Evolutionary conservation across 2,329 filamentous ascomycete species (phyloP).

Genomic region (Scleromitrula shiraiana): DNA sequence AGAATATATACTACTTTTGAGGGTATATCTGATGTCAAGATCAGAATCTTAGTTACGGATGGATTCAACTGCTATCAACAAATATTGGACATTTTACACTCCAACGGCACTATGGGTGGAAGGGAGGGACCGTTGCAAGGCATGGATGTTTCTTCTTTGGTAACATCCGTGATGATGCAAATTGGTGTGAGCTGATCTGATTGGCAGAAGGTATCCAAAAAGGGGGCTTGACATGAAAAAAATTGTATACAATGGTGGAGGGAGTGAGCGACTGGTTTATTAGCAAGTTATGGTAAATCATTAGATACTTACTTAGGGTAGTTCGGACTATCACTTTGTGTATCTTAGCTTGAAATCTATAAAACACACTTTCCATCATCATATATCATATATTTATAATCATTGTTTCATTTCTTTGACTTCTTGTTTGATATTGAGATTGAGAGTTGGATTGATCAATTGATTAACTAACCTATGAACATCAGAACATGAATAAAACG

Average conservation of each 20-base stretch:
- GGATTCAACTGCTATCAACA: conserved; percentile 20
- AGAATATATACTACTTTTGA: conserved; percentile 12
- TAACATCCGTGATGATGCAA: conserved; percentile 13
- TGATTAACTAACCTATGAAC: not conserved
- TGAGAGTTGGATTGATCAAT: too few relatives aligned
- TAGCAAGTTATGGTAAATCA: too few relatives aligned
- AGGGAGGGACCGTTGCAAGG: conserved; percentile 27
- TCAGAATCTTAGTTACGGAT: conserved; percentile 23
- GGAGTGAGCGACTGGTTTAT: too few relatives aligned
- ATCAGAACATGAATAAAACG: not conserved
- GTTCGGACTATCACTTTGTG: conserved; percentile 17
- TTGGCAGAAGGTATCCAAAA: conserved; percentile 18
- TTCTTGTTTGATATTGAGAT: too few relatives aligned
- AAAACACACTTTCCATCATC: conserved; percentile 12
- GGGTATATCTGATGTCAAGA: conserved; percentile 23
- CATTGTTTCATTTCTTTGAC: not conserved
- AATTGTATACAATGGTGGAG: conserved; percentile 18
- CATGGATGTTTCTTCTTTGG: conserved; percentile 19
- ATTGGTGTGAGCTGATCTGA: conserved; percentile 24
- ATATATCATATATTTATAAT: not conserved
- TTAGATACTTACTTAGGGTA: too few relatives aligned
- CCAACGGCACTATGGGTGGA: conserved; percentile 26
- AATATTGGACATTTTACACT: conserved; percentile 25
- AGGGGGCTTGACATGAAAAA: not conserved
- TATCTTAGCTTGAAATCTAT: conserved; percentile 25